Conservation (phyloP, 148 eudicot genomes). For the Gaultheria prostrata region DNA sequence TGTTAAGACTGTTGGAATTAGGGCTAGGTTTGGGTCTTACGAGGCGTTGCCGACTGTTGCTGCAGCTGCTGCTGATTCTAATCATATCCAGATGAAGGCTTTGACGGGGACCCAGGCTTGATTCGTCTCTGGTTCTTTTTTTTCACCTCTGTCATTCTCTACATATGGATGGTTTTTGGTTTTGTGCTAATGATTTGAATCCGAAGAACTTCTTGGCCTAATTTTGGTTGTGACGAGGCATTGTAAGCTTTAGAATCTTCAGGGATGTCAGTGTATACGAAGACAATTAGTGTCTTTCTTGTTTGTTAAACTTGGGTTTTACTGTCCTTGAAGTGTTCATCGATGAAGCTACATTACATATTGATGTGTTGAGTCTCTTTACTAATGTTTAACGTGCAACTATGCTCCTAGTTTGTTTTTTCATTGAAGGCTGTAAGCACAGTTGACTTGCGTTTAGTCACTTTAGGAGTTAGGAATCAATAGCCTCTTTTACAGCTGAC, state of each 20-base stretch:
- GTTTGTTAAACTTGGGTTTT: neutral
- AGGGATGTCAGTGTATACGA: neutral
- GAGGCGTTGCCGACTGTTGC: constrained; percentile 60
- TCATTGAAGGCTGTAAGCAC: neutral
- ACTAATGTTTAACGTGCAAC: neutral
- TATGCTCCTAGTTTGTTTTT: neutral
- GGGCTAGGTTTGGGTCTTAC: constrained; percentile 56
- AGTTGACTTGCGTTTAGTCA: neutral
- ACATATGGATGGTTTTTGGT: neutral
- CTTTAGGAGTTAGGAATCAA: neutral
- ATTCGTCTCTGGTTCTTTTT: constrained; percentile 11
- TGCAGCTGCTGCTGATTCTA: constrained; percentile 27
- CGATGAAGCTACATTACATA: neutral
- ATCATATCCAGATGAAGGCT: constrained; percentile 85
- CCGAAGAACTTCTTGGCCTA: neutral
- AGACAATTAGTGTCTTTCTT: neutral
- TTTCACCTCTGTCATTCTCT: neutral
- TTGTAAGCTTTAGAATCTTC: neutral
- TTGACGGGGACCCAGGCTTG: constrained; percentile 81
- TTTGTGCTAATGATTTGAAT: constrained; percentile 2
- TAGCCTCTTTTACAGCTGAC: neutral
- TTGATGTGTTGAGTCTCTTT: neutral
- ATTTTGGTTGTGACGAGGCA: neutral
- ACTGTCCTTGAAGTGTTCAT: neutral
- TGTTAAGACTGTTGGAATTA: constrained; percentile 43